Percentiles rank a stretch among this genome's conserved stretches.
These are phyloP conservation scores for Sodiomyces alkalinus DNA, from an alignment of 2,329 filamentous ascomycete species.

Conservation along the genomic window DNA sequence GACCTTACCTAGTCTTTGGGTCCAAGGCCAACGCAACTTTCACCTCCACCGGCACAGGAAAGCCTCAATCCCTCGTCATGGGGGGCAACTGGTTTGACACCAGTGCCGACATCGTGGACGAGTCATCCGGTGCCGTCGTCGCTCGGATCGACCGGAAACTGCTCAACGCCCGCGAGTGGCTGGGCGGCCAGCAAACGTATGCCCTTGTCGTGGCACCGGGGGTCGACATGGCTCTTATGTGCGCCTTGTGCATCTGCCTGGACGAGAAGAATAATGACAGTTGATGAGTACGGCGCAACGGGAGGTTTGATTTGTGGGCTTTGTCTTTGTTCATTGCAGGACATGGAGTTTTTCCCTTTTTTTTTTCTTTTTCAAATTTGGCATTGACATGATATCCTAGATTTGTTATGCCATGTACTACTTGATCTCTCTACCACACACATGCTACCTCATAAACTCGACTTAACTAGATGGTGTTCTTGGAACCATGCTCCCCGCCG, in stretches of 20 bases:
- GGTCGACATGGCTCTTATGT: slow-evolving; percentile 50
- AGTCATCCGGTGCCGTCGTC: slow-evolving; percentile 31
- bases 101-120: slow-evolving; percentile 39
- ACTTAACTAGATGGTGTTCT: no score
- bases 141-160: slow-evolving; percentile 44
- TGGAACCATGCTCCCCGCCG: no score
- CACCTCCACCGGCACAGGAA: slow-evolving; percentile 29
- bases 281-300: no score
- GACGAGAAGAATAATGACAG: slow-evolving; percentile 34
- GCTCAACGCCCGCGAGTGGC: slow-evolving; percentile 39
- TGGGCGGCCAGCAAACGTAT: slow-evolving; percentile 51
- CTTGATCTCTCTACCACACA: no score
- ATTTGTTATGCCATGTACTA: no score
- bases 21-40: slow-evolving; percentile 43
- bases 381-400: no score
- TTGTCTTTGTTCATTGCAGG: no score
- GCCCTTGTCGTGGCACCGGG: slow-evolving; percentile 46
- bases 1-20: slow-evolving; percentile 28
- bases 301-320: no score
- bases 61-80: slow-evolving; percentile 33
- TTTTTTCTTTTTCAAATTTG: no score
- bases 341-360: no score
- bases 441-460: no score
- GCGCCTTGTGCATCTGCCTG: slow-evolving; percentile 50
- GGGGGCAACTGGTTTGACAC: slow-evolving; percentile 46